Conservation (phyloP, 2,329 filamentous ascomycete genomes). For the Fusarium kyushuense region DNA sequence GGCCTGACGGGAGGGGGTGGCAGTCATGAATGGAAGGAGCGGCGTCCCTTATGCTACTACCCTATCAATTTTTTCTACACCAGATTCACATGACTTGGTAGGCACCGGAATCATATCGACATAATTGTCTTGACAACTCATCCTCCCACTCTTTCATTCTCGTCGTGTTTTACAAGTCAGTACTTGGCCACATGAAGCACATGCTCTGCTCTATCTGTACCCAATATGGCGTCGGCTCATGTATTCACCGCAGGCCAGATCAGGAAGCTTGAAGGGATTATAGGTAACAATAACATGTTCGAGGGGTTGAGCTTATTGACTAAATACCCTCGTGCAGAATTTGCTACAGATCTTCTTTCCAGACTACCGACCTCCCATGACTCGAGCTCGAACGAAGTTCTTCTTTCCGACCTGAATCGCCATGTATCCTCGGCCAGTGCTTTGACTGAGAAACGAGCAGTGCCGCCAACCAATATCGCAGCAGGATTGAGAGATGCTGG, state of each 20-base stretch:
- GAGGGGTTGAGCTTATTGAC: not conserved
- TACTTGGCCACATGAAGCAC: not conserved
- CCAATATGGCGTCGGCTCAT: constrained; percentile 42
- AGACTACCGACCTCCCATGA: constrained; percentile 38
- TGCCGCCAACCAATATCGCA: constrained; percentile 11
- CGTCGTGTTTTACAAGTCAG: not conserved
- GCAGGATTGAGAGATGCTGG: constrained; percentile 67
- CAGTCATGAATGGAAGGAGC: constrained; percentile 16
- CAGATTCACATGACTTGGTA: constrained; percentile 19
- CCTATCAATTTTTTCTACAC: not conserved
- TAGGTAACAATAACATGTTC: constrained; percentile 32
- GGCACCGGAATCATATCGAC: not conserved
- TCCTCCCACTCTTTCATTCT: not conserved
- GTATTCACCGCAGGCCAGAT: constrained; percentile 31
- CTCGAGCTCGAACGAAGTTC: constrained; percentile 58
- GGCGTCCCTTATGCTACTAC: constrained; percentile 7
- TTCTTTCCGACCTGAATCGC: constrained; percentile 49
- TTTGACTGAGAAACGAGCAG: constrained; percentile 11
- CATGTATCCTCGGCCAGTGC: constrained; percentile 44
- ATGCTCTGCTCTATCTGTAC: not conserved
- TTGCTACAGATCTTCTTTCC: constrained; percentile 46
- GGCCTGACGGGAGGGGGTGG: not conserved
- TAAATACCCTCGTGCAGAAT: constrained; percentile 40
- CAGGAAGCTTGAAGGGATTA: constrained; percentile 42
- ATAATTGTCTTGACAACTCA: not conserved